Evolutionary conservation across 306 rosid genomes (phyloP).

Genomic region (Lagenaria siceraria): DNA sequence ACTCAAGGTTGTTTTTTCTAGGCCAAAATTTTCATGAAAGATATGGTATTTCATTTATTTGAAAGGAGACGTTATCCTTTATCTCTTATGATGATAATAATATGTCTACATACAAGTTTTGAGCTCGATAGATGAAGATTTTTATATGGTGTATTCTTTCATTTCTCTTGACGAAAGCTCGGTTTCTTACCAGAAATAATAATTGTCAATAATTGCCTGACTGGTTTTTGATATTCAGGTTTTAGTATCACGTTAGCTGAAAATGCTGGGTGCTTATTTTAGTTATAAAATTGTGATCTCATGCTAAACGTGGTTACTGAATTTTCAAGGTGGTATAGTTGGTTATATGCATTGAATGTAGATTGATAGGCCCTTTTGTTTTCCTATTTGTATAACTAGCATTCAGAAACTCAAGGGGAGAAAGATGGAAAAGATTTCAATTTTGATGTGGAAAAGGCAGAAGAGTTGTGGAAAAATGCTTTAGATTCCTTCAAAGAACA

Average conservation of each 20-base stretch:
- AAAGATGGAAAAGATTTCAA: conserved; percentile 22
- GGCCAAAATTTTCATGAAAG: not conserved
- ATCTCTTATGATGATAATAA: not conserved
- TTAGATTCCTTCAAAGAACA: conserved; percentile 71
- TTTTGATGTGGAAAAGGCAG: conserved; percentile 38
- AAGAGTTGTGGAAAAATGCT: conserved; percentile 69
- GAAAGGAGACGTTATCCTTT: not conserved
- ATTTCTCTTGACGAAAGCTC: no score
- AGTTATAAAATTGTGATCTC: not conserved
- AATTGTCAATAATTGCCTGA: not conserved
- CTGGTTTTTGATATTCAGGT: not conserved
- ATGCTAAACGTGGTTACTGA: not conserved
- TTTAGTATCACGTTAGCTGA: not conserved
- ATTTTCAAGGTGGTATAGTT: not conserved
- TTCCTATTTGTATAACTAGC: conserved; percentile 10
- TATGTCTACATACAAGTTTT: not conserved
- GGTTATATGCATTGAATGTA: conserved; percentile 1
- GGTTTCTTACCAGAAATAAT: no score
- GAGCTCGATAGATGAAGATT: not conserved
- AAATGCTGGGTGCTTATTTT: not conserved
- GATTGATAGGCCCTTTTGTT: not conserved
- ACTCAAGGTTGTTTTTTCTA: not conserved
- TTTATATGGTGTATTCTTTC: not conserved
- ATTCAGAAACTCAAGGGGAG: conserved; percentile 45
- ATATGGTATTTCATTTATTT: not conserved